phyloP scores from a whole-genome alignment of 768 basidiomycete species.

The Pisolithus microcarpus region DNA sequence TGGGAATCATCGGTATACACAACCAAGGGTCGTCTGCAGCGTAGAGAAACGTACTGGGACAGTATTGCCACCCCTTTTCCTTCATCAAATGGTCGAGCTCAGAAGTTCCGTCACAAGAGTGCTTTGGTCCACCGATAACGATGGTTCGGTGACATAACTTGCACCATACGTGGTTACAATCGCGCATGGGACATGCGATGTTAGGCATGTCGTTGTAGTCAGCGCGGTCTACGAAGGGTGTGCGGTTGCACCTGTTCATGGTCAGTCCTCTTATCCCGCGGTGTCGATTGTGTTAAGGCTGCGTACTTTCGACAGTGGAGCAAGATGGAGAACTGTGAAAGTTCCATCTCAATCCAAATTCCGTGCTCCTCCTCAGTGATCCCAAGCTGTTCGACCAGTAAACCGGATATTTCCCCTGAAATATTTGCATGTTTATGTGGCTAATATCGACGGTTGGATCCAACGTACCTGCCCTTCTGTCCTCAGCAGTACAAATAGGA shows the following conservation, averaged over 20 bases:
- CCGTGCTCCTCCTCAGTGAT: constrained; percentile 36
- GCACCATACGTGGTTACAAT: constrained; percentile 53
- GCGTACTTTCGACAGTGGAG: constrained; percentile 46
- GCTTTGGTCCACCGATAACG: constrained; percentile 30
- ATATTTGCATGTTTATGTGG: not conserved
- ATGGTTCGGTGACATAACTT: constrained; percentile 46
- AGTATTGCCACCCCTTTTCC: constrained; percentile 55
- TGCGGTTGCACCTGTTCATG: constrained; percentile 39
- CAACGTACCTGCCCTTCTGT: constrained; percentile 26
- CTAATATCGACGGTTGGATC: not conserved
- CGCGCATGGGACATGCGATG: constrained; percentile 42
- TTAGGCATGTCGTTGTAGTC: constrained; percentile 36
- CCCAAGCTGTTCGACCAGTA: constrained; percentile 39
- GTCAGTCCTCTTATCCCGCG: not conserved
- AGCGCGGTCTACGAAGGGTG: constrained; percentile 43
- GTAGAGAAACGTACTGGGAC: constrained; percentile 40
- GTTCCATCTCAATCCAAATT: constrained; percentile 41
- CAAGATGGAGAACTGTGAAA: constrained; percentile 35
- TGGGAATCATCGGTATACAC: not conserved
- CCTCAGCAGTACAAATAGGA: constrained; percentile 42
- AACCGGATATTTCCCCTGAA: constrained; percentile 32
- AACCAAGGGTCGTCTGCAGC: not conserved
- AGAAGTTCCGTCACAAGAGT: constrained; percentile 53
- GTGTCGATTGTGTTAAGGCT: not conserved
- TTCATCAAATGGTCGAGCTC: constrained; percentile 49